Evolutionary conservation across 148 eudicot species (phyloP).

Genomic region (Cornus suecica): DNA sequence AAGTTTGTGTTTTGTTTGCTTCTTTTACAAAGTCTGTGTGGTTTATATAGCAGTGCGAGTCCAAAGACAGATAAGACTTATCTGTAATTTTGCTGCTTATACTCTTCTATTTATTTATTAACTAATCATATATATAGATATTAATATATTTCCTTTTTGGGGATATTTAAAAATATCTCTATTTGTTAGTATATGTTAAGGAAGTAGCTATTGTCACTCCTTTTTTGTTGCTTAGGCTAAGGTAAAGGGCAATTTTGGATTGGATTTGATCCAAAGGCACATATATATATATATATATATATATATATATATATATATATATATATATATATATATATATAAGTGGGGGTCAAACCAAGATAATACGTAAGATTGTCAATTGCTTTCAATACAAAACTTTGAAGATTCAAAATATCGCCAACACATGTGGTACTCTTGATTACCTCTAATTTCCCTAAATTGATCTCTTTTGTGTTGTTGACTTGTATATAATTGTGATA

Average conservation of each 20-base stretch:
- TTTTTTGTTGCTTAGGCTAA: neutral
- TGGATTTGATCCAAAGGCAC: neutral
- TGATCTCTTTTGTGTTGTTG: too few species aligned
- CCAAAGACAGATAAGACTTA: constrained; percentile 16
- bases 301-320: too few species aligned
- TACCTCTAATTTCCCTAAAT: too few species aligned
- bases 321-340: too few species aligned
- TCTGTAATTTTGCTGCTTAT: constrained; percentile 4
- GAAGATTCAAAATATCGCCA: neutral
- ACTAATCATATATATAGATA: neutral
- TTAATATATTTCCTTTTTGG: neutral
- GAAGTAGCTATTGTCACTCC: neutral
- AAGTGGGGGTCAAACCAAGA: neutral
- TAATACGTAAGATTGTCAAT: neutral
- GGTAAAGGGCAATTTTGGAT: neutral
- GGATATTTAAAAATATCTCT: neutral
- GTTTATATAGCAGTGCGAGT: constrained; percentile 1
- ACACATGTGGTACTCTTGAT: too few species aligned
- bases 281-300: too few species aligned
- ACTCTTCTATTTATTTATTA: neutral
- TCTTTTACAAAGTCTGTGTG: neutral
- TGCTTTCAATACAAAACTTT: neutral
- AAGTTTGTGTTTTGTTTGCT: neutral
- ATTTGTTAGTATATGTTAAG: neutral
- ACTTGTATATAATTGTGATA: too few species aligned